phyloP scores from a whole-genome alignment of 2,329 filamentous ascomycete genomes.

The Teratosphaeria nubilosa region DNA sequence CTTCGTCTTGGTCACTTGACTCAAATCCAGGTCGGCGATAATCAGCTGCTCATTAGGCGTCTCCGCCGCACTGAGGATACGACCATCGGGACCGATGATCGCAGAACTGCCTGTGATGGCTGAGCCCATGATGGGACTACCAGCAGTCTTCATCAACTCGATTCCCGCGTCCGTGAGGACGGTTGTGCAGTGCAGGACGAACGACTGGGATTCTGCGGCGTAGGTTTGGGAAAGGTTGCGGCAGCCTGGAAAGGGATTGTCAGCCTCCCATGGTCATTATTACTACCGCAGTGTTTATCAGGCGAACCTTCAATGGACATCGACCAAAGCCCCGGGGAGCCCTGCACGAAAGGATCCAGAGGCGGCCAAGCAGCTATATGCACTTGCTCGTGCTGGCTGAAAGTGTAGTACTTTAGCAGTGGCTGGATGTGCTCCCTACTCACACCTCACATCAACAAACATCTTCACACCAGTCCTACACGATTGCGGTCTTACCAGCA shows the following conservation, averaged over 20 bases:
- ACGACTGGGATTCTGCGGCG: constrained; percentile 46
- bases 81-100: constrained; percentile 44
- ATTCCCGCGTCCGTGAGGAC: constrained; percentile 39
- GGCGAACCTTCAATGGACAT: constrained; percentile 28
- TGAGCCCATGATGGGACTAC: constrained; percentile 30
- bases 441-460: constrained; percentile 6
- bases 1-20: constrained; percentile 31
- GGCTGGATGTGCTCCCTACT: constrained; percentile 35
- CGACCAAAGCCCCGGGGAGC: constrained; percentile 24
- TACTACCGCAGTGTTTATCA: too few relatives aligned
- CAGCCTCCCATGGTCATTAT: too few relatives aligned
- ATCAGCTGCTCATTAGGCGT: constrained; percentile 39
- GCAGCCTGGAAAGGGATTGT: constrained; percentile 22
- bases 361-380: constrained; percentile 35
- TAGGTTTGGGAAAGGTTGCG: constrained; percentile 43
- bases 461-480: neutral
- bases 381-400: constrained; percentile 29
- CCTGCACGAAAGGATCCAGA: constrained; percentile 21
- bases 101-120: constrained; percentile 40
- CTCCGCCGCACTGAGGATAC: constrained; percentile 32
- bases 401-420: constrained; percentile 33
- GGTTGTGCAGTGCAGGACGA: constrained; percentile 44
- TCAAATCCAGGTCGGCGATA: constrained; percentile 41
- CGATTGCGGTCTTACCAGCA: neutral
- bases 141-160: constrained; percentile 32